Base-by-base conservation (phyloP, 495 filamentous ascomycete genomes). In the Penicillium cosmopolitanum region DNA sequence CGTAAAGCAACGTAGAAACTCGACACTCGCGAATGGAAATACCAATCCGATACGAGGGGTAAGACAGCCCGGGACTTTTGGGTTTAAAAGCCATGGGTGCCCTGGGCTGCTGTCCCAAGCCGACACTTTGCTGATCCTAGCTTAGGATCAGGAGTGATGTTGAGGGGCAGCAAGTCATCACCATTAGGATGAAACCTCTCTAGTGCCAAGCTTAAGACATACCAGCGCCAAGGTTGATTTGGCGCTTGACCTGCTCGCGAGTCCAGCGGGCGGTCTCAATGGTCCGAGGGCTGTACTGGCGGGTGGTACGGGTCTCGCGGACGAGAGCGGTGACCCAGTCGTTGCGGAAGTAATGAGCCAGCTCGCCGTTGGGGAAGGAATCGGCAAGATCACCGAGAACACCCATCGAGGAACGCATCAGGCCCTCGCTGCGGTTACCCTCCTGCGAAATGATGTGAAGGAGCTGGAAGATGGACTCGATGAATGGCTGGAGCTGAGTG, bases 251-350 rank as follows among this genome's bases (percentile, higher is more conserved):
- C 68, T 97, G 92, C 79, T 98, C 96, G 38, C 95, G 88, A 57
- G 95, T 92, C 95, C 95, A 98, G 51, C 95, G 89, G 66, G 95
- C 95, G 18, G 94, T 98, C 31, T 97, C 93, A 59, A 92, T 87
- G 6, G 95, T 98, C 51, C 93, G 90, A 16, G 80, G 43, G 66
- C 84, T 80, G 78, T 89, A 96, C 7, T 97, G 92, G 34, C 89
- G 86, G 80, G 94, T 97, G 33, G 84, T 78, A 55, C 91, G 86
- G 16, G 89, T 91, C 66, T 97, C 93, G 74, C 91, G 91, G 60
- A 96, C 91, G 79, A 98, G 85, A 15, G 79, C 72, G 16, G 85
- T 91, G 54, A 98, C 77, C 93, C 96, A 98, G 9, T 97, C 92
- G 61, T 90, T 83, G 54, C 91, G 88, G 86, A 94, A 98, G 68